These are phyloP conservation scores for Pythium angustatum DNA, from an alignment of 352 stramenopile genomes.

Conservation along the genomic window DNA sequence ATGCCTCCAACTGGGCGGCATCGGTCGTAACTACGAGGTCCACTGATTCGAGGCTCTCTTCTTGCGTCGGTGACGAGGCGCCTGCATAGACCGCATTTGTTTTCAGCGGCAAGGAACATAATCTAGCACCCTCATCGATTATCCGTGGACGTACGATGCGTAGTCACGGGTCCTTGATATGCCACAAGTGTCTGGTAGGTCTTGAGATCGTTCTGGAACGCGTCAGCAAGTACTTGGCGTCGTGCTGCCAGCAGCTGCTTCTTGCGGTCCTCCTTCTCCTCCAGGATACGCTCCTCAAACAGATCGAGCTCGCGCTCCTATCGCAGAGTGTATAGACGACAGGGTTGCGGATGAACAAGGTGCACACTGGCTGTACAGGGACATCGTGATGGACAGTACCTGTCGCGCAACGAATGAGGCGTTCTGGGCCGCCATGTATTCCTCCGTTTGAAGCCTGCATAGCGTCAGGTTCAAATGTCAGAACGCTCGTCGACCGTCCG, in stretches of 20 bases:
- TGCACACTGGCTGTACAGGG: neutral
- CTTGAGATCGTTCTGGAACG: slow-evolving; percentile 75
- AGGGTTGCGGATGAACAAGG: neutral
- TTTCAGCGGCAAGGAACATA: too few relatives aligned
- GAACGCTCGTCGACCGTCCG: neutral
- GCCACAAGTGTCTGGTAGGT: slow-evolving; percentile 78
- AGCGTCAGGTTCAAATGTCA: neutral
- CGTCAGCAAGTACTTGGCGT: slow-evolving; percentile 53
- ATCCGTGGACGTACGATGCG: neutral
- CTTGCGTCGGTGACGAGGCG: slow-evolving; percentile 6
- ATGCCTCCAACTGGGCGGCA: slow-evolving; percentile 58
- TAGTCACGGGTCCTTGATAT: slow-evolving; percentile 43
- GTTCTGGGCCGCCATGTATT: slow-evolving; percentile 74
- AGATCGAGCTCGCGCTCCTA: slow-evolving; percentile 76
- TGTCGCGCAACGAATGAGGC: slow-evolving; percentile 62
- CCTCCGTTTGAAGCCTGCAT: slow-evolving; percentile 57
- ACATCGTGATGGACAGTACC: slow-evolving; percentile 16
- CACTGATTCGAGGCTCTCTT: slow-evolving; percentile 69
- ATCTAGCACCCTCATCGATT: too few relatives aligned
- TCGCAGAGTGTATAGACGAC: too few relatives aligned
- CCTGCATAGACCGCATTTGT: slow-evolving; percentile 6
- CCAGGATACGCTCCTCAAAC: slow-evolving; percentile 62
- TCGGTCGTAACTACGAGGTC: slow-evolving; percentile 71
- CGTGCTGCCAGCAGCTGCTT: slow-evolving; percentile 56
- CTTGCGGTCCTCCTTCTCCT: slow-evolving; percentile 66